Base-by-base conservation (phyloP, 2,329 filamentous ascomycete species). In the Arthroderma sp. region DNA sequence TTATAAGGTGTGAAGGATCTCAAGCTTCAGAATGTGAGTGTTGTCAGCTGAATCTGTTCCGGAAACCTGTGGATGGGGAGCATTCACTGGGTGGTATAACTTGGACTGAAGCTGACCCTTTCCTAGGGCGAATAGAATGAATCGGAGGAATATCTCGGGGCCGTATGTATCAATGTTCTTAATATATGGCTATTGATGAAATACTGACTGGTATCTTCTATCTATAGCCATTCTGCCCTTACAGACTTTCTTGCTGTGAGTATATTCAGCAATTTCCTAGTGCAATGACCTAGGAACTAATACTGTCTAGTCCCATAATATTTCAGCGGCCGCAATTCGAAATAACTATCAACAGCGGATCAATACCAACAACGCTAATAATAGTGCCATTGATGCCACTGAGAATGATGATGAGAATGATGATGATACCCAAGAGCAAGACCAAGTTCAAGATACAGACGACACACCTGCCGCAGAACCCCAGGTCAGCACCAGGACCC, bases 231-330 rank as follows among this genome's bases (percentile, higher is more conserved):
- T 52, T 82, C 78, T 47, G 80, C 80, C 8, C 64, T 83, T 55
- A 83, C 79, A 5, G 78, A 82, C 56, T 83, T 82, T 54, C 65
- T 82, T 44, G 78, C 78, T 40, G 75, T 77, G 64, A 58, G 71
- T 64, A 37, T 31, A 6, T 22, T 11, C 31, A 22, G 15, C 15
- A 36, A 7, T 9, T 36, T 38, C n/a, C 32, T 36, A 36, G 37
- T 33, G 2, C 27, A 6, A 5, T 27, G 15, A 11, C 15, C 22
- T n/a, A 9, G 4, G 22, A 2, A 1, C n/a, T 4, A 8, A 30
- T 30, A 9, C 22, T 38, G 29, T 43, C 7, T 46, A 75, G 67
- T 74, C 77, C 10, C 78, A 81, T 63, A 80, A 80, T 54, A 81
- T 81, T 54, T 80, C 77, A 6, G 78, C 78, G 3, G 68, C 69